Evolutionary conservation across 306 rosid genomes (phyloP), one percentile per base, ranked within the genome.

Genomic region (Dalbergia cochinchinensis): DNA sequence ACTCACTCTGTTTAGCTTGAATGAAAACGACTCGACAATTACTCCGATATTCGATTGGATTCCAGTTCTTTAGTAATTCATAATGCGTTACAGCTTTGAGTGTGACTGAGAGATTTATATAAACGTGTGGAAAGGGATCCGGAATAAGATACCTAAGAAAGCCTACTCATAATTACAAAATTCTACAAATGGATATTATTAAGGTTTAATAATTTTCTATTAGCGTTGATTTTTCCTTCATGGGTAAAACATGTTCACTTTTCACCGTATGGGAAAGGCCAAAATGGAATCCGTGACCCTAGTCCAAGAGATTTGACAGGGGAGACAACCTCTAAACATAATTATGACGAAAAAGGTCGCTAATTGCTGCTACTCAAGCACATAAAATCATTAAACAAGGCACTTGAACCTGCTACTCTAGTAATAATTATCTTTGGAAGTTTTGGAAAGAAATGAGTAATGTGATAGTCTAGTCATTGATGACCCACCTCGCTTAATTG

Each of bases 401-500:
- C 85, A 82, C 71, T 81, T 45, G 76, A 81, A 64, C 33, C 42
- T 6, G 18, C 61, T 12, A 54, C 50, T 42, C 39, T 54, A 13
- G 6, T 39, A 82, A 78, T 65, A 78, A 65, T 83, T 78, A 19
- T 57, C 50, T 44, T 55, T 64, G 16, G 31, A 39, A 69, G 65
- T 18, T 82, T 77, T 55, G 67, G 64, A 71, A 64, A 18, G 60
- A 82, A 82, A 48, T 60, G 20, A 68, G 60, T 13, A 82, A 59
- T 60, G 81, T 68, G 85, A 68, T 59, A 51, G 73, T 47, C 42
- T 66, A 80, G 85, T 76, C 82, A 82, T 35, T 10, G 37, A 39
- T 70, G 78, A 82, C 79, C 82, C 73, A 82, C 78, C 20, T 41
- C 31, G 16, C 65, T 69, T 53, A 71, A 75, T 60, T 50, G 77